Evolutionary conservation across 2,329 filamentous ascomycete species (phyloP), one percentile per base, ranked within the genome.

Genomic region (Xylaria multiplex): DNA sequence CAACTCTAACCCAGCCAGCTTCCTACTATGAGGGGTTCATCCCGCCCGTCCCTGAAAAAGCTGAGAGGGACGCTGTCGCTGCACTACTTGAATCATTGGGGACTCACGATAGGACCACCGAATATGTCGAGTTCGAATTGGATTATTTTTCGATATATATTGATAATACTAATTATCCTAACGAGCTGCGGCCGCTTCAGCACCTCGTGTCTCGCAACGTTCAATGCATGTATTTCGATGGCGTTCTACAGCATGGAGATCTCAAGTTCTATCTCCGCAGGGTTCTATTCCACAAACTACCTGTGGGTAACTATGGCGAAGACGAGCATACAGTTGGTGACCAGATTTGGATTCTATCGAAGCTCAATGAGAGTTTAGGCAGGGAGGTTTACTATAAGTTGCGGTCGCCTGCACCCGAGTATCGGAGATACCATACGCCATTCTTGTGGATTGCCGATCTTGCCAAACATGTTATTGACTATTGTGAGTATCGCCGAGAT

Each of bases 401-500:
- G 0, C 75, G 75, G 2, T 75, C 59, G 0, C 90, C 92, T 0
- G 81, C 87, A 0, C 32, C 68, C 0, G 87, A 89, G 43, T 96
- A 96, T 72, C 68, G 66, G 11, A 79, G 87, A 1, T 93, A 90
- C 71, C 85, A 89, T 65, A 55, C 78, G 0, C 83, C 86, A 0
- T 95, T 93, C 67, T 65, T 89, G 0, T 96, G 91, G 91, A 77
- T 94, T 0, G 90, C 88, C 0, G 84, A 90, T 59, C 79, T 96
- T 0, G 83, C 86, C 0, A 95, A 94, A 73, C 88, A 93, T 71
- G 84, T 91, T 27, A 82, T 93, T 1, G 90, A 93, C 67, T 96
- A 85, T 69, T 80, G 91, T 54, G 75, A 78, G 2, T 56, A 74
- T 9, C 77, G 81, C 64, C 70, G 75, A 2, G 69, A 76, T 8